A percentile compares a stretch with the other conserved stretches of the same genome.
phyloP scores from a whole-genome alignment of 2,329 filamentous ascomycete species.

The Fusarium domesticum region DNA sequence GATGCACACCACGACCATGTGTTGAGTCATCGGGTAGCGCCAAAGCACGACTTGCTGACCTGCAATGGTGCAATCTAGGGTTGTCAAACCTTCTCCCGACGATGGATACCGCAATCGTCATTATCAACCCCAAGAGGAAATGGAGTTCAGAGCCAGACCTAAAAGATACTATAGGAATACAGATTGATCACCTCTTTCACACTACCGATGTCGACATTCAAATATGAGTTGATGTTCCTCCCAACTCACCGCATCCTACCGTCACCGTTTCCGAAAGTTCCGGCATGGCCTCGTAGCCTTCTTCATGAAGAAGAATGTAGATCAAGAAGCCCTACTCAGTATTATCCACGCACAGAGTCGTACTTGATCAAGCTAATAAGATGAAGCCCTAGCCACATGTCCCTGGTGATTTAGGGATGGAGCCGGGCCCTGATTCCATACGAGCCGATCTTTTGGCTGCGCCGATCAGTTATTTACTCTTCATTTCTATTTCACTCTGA shows the following conservation, averaged over 20 bases:
- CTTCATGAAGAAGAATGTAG: background rate
- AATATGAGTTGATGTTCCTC: slow-evolving; percentile 18
- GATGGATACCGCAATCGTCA: slow-evolving; percentile 10
- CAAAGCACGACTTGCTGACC: slow-evolving; percentile 30
- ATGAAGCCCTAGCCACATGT: background rate
- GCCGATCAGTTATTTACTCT: slow-evolving; percentile 10
- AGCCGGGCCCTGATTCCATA: background rate
- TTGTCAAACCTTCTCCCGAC: slow-evolving; percentile 20
- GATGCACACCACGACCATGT: slow-evolving; percentile 14
- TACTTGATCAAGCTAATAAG: background rate
- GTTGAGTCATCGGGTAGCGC: slow-evolving; percentile 15
- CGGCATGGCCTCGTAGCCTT: background rate
- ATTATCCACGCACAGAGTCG: background rate
- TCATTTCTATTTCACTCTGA: slow-evolving; percentile 3
- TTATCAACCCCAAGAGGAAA: slow-evolving; percentile 2
- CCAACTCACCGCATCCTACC: background rate
- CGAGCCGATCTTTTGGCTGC: background rate
- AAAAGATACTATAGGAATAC: slow-evolving; percentile 1
- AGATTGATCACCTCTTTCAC: slow-evolving; percentile 23
- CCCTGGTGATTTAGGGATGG: background rate
- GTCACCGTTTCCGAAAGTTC: background rate
- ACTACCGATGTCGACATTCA: slow-evolving; percentile 28
- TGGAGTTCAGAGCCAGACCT: slow-evolving; percentile 4
- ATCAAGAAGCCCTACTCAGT: background rate
- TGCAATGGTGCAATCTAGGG: slow-evolving; percentile 30